Evolutionary conservation across 106 monocot species (phyloP).

Genomic region (Dactylorhiza incarnata): DNA sequence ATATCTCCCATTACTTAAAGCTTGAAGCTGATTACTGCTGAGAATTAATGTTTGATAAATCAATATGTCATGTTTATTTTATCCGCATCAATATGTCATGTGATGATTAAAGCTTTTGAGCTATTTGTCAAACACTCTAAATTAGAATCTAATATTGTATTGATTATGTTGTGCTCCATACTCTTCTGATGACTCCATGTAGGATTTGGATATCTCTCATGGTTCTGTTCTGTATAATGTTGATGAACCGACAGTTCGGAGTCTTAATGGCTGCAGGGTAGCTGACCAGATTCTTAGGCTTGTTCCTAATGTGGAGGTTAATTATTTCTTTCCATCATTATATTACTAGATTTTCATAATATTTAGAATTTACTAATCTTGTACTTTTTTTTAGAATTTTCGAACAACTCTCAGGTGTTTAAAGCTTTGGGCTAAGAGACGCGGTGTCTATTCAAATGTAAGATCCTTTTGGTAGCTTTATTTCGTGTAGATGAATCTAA

Average conservation of each 20-base stretch:
- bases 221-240: conserved; percentile 76
- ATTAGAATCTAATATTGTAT: neutral
- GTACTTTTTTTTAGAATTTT: conserved; percentile 50
- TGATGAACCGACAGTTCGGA: conserved; percentile 90
- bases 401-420: conserved; percentile 79
- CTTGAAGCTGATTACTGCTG: neutral
- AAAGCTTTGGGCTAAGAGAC: conserved; percentile 91
- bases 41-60: neutral
- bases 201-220: conserved; percentile 95
- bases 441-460: conserved; percentile 99
- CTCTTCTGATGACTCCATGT: conserved; percentile 7
- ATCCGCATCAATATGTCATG: neutral
- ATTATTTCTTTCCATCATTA: neutral
- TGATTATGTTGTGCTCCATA: neutral
- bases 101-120: neutral
- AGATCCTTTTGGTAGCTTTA: conserved; percentile 9
- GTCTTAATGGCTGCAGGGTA: conserved; percentile 96
- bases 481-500: conserved; percentile 1
- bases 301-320: conserved; percentile 86
- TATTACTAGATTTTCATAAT: neutral
- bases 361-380: neutral
- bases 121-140: neutral
- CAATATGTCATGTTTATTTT: neutral
- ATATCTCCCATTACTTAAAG: too few species aligned
- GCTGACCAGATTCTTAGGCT: conserved; percentile 96